phyloP scores from a whole-genome alignment of 1,284 basidiomycete species.

The Cryptococcus floricola region DNA sequence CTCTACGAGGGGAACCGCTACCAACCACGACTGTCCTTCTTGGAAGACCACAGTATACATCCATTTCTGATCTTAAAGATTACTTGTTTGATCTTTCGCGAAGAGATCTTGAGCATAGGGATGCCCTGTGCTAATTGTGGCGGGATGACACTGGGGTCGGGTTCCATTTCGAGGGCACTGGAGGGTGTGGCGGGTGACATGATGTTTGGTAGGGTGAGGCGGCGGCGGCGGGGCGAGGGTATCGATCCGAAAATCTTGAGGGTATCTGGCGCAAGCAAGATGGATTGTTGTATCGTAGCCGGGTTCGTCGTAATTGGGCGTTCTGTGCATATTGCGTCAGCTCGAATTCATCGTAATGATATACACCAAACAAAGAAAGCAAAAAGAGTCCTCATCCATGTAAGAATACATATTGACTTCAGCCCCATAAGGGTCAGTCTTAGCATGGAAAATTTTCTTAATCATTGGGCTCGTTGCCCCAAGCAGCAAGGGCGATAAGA shows the following conservation, averaged over 20 bases:
- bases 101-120: constrained; percentile 82
- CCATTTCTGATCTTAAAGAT: constrained; percentile 72
- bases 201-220: constrained; percentile 3
- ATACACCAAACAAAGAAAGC: background rate
- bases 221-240: constrained; percentile 2
- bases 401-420: constrained; percentile 44
- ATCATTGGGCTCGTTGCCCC: constrained; percentile 31
- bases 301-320: background rate
- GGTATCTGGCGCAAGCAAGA: background rate
- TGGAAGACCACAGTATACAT: constrained; percentile 76
- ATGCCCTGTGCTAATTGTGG: constrained; percentile 22
- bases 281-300: background rate
- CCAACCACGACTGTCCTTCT: constrained; percentile 66
- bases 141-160: constrained; percentile 5
- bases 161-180: constrained; percentile 8
- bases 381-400: constrained; percentile 37
- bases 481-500: background rate
- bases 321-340: background rate
- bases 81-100: constrained; percentile 72
- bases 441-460: constrained; percentile 48
- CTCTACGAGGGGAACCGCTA: background rate
- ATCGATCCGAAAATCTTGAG: background rate
- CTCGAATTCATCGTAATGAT: background rate
- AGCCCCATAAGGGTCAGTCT: constrained; percentile 41
- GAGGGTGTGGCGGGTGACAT: background rate